phyloP scores from a whole-genome alignment of 805 yeast species.

The Priceomyces medius region DNA sequence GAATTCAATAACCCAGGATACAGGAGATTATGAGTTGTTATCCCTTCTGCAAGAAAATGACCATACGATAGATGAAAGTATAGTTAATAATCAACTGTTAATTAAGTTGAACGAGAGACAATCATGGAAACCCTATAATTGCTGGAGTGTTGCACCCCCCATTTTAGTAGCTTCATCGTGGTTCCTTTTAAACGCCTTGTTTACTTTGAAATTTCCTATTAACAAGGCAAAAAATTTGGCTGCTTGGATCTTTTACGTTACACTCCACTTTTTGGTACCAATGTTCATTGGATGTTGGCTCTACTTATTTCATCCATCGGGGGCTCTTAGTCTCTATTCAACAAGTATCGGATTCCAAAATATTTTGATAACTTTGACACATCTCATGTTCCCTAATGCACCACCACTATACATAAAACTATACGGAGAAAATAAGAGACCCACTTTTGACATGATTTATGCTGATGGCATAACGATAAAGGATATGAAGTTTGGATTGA shows the following conservation, averaged over 20 bases:
- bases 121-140: slow-evolving; percentile 6
- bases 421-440: slow-evolving; percentile 55
- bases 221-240: slow-evolving; percentile 48
- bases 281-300: slow-evolving; percentile 61
- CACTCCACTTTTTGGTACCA: slow-evolving; percentile 61
- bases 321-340: slow-evolving; percentile 53
- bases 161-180: slow-evolving; percentile 45
- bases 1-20: not conserved
- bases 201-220: slow-evolving; percentile 41
- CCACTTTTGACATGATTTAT: slow-evolving; percentile 64
- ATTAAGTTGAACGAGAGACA: slow-evolving; percentile 2
- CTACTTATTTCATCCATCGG: slow-evolving; percentile 67
- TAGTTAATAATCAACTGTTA: slow-evolving; percentile 1
- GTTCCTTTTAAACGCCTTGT: slow-evolving; percentile 49
- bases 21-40: slow-evolving; percentile 2
- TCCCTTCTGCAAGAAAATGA: slow-evolving; percentile 1
- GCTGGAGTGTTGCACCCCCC: slow-evolving; percentile 29
- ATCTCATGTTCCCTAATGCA: slow-evolving; percentile 63
- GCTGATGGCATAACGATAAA: slow-evolving; percentile 70
- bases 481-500: slow-evolving; percentile 63
- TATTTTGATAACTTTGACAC: slow-evolving; percentile 58
- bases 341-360: slow-evolving; percentile 61
- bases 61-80: not conserved
- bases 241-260: slow-evolving; percentile 64
- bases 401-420: slow-evolving; percentile 73